Evolutionary conservation across 768 basidiomycete species (phyloP).

Genomic region (Boletus edulis): DNA sequence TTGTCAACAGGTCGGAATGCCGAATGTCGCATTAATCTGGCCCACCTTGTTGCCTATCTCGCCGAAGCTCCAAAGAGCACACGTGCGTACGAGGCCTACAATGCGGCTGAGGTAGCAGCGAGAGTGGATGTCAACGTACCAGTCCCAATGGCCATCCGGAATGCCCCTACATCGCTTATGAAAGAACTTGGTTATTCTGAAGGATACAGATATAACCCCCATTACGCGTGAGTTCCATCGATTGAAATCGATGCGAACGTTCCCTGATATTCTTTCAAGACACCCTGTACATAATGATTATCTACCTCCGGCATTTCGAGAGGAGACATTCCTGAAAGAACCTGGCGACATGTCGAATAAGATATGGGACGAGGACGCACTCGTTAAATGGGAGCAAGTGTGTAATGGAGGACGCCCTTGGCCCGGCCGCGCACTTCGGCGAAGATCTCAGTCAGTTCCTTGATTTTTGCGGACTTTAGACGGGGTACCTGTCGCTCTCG

Average conservation of each 20-base stretch:
- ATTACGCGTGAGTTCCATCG: slow-evolving; percentile 41
- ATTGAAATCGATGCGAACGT: background rate
- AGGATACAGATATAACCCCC: slow-evolving; percentile 64
- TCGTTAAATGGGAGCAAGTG: slow-evolving; percentile 54
- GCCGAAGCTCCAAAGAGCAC: slow-evolving; percentile 84
- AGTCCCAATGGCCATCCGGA: slow-evolving; percentile 72
- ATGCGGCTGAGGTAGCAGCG: slow-evolving; percentile 61
- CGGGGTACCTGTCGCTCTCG: background rate
- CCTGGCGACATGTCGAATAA: slow-evolving; percentile 45
- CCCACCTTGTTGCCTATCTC: slow-evolving; percentile 75
- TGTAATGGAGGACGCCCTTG: slow-evolving; percentile 48
- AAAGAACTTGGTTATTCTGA: slow-evolving; percentile 66
- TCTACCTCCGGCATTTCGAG: slow-evolving; percentile 49
- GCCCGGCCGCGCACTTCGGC: slow-evolving; percentile 36
- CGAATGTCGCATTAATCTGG: slow-evolving; percentile 75
- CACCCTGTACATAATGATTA: slow-evolving; percentile 69
- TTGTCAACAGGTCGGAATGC: slow-evolving; percentile 75
- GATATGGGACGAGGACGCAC: slow-evolving; percentile 58
- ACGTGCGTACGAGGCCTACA: slow-evolving; percentile 76
- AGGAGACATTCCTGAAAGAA: slow-evolving; percentile 42
- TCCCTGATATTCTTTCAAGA: slow-evolving; percentile 26
- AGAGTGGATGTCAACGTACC: slow-evolving; percentile 49
- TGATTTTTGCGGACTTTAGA: background rate
- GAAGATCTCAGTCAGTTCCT: background rate
- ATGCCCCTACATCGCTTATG: slow-evolving; percentile 74